Conservation (phyloP, 2,329 filamentous ascomycete genomes). For the Graphiopsis chlorocephala region DNA sequence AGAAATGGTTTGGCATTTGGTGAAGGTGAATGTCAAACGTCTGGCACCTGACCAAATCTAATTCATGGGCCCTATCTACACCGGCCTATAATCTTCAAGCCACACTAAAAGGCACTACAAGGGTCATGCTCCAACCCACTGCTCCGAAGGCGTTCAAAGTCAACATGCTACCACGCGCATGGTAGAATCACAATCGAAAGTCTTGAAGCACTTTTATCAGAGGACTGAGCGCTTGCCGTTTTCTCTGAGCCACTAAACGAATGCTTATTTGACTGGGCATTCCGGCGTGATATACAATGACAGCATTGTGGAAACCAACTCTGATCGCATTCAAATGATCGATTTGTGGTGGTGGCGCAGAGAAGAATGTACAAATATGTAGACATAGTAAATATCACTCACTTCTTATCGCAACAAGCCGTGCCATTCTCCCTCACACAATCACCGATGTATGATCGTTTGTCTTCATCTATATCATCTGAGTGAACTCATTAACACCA, state of each 20-base stretch:
- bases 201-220: neutral
- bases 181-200: neutral
- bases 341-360: neutral
- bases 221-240: neutral
- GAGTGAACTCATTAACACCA: neutral
- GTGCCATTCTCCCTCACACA: neutral
- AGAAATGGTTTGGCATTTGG: conserved; percentile 86
- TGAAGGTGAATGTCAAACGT: conserved; percentile 33
- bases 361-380: neutral
- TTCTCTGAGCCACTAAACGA: neutral
- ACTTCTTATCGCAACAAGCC: neutral
- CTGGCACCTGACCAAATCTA: neutral
- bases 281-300: neutral
- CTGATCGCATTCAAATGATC: neutral
- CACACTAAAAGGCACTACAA: neutral
- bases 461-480: neutral
- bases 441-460: neutral
- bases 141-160: neutral
- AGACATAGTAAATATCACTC: neutral
- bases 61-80: neutral
- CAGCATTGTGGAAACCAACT: neutral
- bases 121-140: neutral
- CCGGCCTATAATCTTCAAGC: neutral
- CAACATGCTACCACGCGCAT: neutral
- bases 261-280: neutral